A percentile compares a stretch with the other conserved stretches of the same genome.
Evolutionary conservation across 148 eudicot genomes (phyloP).

Genomic region (Rhododendron henanense): DNA sequence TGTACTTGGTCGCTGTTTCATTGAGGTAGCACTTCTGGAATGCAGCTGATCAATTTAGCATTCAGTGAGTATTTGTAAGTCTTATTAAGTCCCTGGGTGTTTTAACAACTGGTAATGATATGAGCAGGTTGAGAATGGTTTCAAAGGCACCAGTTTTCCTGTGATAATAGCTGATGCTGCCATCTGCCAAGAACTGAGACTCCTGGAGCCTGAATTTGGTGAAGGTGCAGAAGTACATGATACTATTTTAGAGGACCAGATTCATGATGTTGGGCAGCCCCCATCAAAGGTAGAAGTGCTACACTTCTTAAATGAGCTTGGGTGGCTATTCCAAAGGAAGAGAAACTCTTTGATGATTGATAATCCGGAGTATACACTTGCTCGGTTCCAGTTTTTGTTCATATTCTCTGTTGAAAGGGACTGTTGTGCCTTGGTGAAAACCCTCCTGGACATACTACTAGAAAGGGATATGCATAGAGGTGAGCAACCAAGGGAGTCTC

Average conservation of each 20-base stretch:
- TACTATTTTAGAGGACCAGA: conserved; percentile 10
- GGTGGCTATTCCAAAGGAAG: conserved; percentile 52
- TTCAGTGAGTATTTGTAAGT: background rate
- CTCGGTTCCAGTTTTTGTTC: conserved; percentile 30
- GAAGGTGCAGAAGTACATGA: conserved; percentile 22
- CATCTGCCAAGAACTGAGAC: conserved; percentile 68
- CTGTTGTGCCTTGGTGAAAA: conserved; percentile 40
- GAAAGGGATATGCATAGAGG: conserved; percentile 20
- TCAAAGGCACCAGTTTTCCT: conserved; percentile 64
- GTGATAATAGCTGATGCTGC: conserved; percentile 63
- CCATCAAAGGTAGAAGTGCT: conserved; percentile 30
- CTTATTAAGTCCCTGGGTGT: background rate
- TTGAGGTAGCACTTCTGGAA: conserved; percentile 50
- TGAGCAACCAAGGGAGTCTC: conserved; percentile 22
- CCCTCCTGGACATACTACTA: conserved; percentile 40
- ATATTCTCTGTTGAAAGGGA: conserved; percentile 45
- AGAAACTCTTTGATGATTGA: conserved; percentile 22
- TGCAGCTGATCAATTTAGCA: conserved; percentile 1
- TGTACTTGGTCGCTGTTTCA: conserved; percentile 63
- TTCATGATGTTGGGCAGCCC: conserved; percentile 9
- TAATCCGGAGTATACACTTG: conserved; percentile 24
- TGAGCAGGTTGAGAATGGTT: conserved; percentile 76
- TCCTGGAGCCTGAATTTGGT: conserved; percentile 54
- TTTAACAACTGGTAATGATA: conserved; percentile 15
- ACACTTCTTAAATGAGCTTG: conserved; percentile 56